phyloP scores from a whole-genome alignment of 108 stramenopile genomes.

The Aurantiochytrium sp. region DNA sequence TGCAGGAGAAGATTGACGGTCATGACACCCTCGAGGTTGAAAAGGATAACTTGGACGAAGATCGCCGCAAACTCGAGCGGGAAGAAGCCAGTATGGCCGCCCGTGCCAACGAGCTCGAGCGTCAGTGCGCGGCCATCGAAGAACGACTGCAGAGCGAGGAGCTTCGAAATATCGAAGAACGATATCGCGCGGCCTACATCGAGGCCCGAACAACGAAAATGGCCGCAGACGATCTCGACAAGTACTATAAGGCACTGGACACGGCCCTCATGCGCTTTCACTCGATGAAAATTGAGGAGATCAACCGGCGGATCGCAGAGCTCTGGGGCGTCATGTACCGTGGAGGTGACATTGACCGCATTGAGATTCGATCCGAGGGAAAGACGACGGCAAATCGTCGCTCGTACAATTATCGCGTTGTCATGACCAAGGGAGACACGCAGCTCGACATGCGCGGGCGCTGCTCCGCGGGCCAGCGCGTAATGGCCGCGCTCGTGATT shows the following conservation, averaged over 20 bases:
- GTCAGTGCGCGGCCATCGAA: neutral
- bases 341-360: conserved; percentile 92
- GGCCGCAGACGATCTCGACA: conserved; percentile 81
- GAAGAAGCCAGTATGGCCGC: conserved; percentile 27
- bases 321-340: conserved; percentile 93
- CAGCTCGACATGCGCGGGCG: conserved; percentile 95
- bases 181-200: conserved; percentile 73
- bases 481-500: conserved; percentile 91
- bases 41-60: neutral
- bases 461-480: conserved; percentile 84
- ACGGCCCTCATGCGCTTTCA: conserved; percentile 83
- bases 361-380: conserved; percentile 63
- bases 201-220: conserved; percentile 77
- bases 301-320: conserved; percentile 92
- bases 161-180: conserved; percentile 74
- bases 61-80: conserved; percentile 25
- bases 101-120: neutral
- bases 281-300: conserved; percentile 84
- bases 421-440: conserved; percentile 78
- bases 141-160: conserved; percentile 44
- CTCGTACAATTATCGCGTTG: conserved; percentile 93
- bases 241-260: conserved; percentile 79
- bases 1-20: conserved; percentile 19
- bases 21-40: conserved; percentile 34
- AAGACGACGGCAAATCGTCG: conserved; percentile 15